phyloP scores from a whole-genome alignment of 2,329 filamentous ascomycete species.

The Monilinia fructigena region DNA sequence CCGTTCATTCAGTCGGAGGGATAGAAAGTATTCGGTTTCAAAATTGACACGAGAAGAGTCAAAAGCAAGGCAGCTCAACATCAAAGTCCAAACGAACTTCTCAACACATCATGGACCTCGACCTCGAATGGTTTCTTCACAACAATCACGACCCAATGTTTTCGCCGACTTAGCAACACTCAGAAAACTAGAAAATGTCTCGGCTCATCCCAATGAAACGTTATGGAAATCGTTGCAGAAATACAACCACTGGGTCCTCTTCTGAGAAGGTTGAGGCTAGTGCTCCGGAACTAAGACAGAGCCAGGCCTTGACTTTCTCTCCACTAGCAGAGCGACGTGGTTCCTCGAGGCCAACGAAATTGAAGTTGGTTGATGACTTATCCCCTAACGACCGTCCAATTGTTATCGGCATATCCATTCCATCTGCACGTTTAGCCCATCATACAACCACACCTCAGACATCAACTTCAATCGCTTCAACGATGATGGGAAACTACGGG shows the following conservation, averaged over 20 bases:
- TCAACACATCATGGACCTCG: constrained; percentile 48
- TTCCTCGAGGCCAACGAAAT: constrained; percentile 22
- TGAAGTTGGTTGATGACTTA: constrained; percentile 46
- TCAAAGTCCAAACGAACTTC: constrained; percentile 70
- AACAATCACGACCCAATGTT: constrained; percentile 28
- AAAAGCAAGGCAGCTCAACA: constrained; percentile 61
- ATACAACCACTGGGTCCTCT: constrained; percentile 26
- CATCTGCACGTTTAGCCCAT: constrained; percentile 50
- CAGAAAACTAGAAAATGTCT: constrained; percentile 52
- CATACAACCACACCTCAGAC: constrained; percentile 54
- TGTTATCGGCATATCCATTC: constrained; percentile 67
- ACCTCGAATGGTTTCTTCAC: constrained; percentile 44
- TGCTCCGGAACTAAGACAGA: constrained; percentile 3
- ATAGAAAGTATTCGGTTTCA: constrained; percentile 38
- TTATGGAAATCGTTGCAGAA: constrained; percentile 39
- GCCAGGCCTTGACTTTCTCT: not conserved
- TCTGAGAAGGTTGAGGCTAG: constrained; percentile 6
- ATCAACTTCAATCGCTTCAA: constrained; percentile 34
- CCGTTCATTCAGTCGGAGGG: constrained; percentile 29
- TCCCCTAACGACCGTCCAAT: constrained; percentile 71
- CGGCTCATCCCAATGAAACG: constrained; percentile 27
- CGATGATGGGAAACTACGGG: constrained; percentile 32
- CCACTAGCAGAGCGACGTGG: constrained; percentile 17
- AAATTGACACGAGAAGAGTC: constrained; percentile 51
- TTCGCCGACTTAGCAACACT: constrained; percentile 58